Percentiles rank a stretch among this genome's conserved stretches.
phyloP scores from a whole-genome alignment of 805 yeast genomes.

The Ogataea corticis region DNA sequence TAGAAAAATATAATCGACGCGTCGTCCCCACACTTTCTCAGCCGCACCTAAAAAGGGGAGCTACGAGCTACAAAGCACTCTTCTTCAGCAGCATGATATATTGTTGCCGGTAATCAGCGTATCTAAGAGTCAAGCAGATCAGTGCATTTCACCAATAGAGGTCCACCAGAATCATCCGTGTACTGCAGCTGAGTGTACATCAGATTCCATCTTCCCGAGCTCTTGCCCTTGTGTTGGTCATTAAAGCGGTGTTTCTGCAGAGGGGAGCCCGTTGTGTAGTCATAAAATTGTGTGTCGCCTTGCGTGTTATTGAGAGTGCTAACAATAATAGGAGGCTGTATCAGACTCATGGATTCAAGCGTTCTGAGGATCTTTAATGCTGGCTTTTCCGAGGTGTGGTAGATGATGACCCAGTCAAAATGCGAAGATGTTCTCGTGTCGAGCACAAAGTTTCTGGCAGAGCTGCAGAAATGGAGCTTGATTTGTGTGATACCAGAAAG shows the following conservation, averaged over 20 bases:
- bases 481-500: constrained; percentile 22
- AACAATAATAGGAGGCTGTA: constrained; percentile 23
- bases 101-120: too few species aligned
- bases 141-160: constrained; percentile 4
- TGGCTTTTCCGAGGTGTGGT: constrained; percentile 11
- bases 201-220: constrained; percentile 28
- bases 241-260: constrained; percentile 14
- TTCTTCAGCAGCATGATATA: too few species aligned
- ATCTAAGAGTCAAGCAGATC: constrained; percentile 13
- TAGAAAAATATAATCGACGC: too few species aligned
- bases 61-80: too few species aligned
- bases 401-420: constrained; percentile 24
- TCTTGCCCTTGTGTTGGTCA: constrained; percentile 1
- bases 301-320: constrained; percentile 15
- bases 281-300: constrained; percentile 7
- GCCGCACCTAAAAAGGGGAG: too few species aligned
- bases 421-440: background rate
- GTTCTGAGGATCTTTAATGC: constrained; percentile 20
- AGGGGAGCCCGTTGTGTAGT: constrained; percentile 26
- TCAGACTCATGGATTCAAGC: constrained; percentile 24
- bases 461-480: constrained; percentile 5
- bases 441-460: constrained; percentile 4
- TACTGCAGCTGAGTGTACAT: constrained; percentile 12
- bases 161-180: constrained; percentile 2
- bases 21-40: too few species aligned